A percentile compares a stretch with the other conserved stretches of the same genome.
Evolutionary conservation across 2,329 filamentous ascomycete genomes (phyloP).

Genomic region (Tricladium varicosporioides): DNA sequence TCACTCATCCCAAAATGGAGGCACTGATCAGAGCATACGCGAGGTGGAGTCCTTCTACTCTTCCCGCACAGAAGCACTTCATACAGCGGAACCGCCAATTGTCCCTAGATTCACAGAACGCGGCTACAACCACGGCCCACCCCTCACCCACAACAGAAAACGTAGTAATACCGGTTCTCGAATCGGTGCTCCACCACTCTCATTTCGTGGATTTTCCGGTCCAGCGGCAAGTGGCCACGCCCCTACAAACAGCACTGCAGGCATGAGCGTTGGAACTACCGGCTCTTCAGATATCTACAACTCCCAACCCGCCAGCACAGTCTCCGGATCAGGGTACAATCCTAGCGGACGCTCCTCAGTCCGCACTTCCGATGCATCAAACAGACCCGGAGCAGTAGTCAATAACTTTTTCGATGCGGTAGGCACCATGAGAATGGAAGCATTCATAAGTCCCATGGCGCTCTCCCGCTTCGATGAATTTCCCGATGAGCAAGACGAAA

Average conservation of each 20-base stretch:
- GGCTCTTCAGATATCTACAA: conserved; percentile 62
- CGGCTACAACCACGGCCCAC: conserved; percentile 34
- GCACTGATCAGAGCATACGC: conserved; percentile 19
- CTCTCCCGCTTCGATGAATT: conserved; percentile 30
- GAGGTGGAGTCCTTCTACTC: conserved; percentile 28
- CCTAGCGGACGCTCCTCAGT: conserved; percentile 35
- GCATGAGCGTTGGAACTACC: conserved; percentile 55
- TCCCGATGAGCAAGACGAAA: conserved; percentile 34
- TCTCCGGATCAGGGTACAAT: conserved; percentile 36
- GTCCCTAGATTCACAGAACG: conserved; percentile 69
- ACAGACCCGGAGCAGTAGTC: conserved; percentile 30
- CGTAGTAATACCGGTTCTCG: conserved; percentile 85
- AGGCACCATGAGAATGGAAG: conserved; percentile 94
- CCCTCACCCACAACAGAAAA: conserved; percentile 69
- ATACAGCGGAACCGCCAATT: conserved; percentile 66
- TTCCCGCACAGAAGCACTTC: conserved; percentile 14
- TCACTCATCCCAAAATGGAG: conserved; percentile 26
- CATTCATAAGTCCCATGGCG: conserved; percentile 74
- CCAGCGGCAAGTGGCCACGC: conserved; percentile 27
- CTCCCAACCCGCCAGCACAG: conserved; percentile 47
- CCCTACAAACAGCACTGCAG: conserved; percentile 54
- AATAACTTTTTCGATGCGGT: conserved; percentile 76
- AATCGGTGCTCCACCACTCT: conserved; percentile 59
- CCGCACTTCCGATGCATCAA: conserved; percentile 32
- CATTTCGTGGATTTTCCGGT: conserved; percentile 72